Base-by-base conservation (phyloP, 495 filamentous ascomycete genomes). In the Penicillium bialowiezense region DNA sequence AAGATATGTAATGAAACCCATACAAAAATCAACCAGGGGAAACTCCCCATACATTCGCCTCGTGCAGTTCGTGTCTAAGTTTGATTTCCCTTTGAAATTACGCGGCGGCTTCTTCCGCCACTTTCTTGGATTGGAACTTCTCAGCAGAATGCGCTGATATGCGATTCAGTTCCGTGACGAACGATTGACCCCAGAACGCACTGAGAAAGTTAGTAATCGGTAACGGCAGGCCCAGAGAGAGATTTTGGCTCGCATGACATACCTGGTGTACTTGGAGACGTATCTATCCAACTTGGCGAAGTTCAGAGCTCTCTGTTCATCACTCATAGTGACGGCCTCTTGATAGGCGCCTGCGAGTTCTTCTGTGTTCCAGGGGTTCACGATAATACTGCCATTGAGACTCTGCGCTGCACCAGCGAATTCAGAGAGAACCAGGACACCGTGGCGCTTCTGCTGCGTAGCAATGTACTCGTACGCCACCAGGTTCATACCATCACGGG, bases 401-500 rank as follows among this genome's bases (percentile, higher is more conserved):
- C 85, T 90, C 63, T 97, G 92, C 0, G 92, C 93, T 10, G 93
- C 92, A 10, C 92, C 92, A 0, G 92, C 89, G 59, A 97, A 97
- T 63, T 97, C 92, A 38, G 91, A 96, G 14, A 97, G 81, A 24
- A 97, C 89, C 81, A 97, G 83, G 28, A 87, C 83, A 18, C 92
- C 92, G 58, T 96, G 90, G 7, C 88, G 82, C 61, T 95, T 85
- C 55, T 87, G 76, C 62, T 97, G 92, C 5, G 86, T 88, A 5
- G 92, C 93, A 50, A 97, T 95, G 72, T 97, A 97, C 71, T 97
- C 92, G 70, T 95, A 97, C 18, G 90, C 93, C 26, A 97, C 92
- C n/a, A 97, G 80, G 65, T 97, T 97, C 92, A 97, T 97, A 50
- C 92, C 92, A 63, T 97, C 92, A n/a, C 93, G 82, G 5, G 93